Evolutionary conservation across 805 yeast species (phyloP), one percentile per base, ranked within the genome.

Genomic region (Zygoascus flipseniorum): DNA sequence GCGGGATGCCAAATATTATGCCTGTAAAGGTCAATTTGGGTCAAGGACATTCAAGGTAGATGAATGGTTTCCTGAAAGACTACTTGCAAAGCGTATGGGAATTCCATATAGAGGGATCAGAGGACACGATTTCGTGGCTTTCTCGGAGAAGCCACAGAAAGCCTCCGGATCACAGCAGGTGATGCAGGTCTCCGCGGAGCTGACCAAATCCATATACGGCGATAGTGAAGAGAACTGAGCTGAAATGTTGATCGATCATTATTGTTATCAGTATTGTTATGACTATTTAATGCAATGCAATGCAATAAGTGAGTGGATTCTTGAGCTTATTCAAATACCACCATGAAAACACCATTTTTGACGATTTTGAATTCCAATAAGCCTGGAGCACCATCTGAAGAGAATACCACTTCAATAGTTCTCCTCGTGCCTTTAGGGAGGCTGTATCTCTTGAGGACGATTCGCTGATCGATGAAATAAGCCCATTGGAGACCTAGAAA

Each of bases 401-500:
- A 75, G 58, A 68, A 77, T 2, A 76, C 75, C 23, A 76, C 60
- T 48, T 70, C 68, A 37, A 76, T 53, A 4, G 63, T 65, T 57
- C 78, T 66, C 14, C 53, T 54, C n/a, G 50, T 54, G 3, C 51
- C 55, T 9, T 54, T 52, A 4, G 52, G 56, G 16, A 50, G 53
- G 4, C 47, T 52, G 11, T 53, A 48, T 37, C 57, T 56, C 19
- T 58, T 68, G 8, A 69, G 54, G 1, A 62, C 67, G 1, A 83
- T 68, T 47, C 88, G 69, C 42, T 76, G 73, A 52, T 76, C 74
- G 10, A 82, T 63, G 52, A 69, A 72, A 52, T 76, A 78, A 10
- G 79, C 72, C 85, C 86, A 80, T 9, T 72, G 61, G 2, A 76
- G 55, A 0, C 86, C 87, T 45, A 82, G 64, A 16, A 82, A 77